Evolutionary conservation across 345 rosid species (phyloP).

Genomic region (Ricinus communis): DNA sequence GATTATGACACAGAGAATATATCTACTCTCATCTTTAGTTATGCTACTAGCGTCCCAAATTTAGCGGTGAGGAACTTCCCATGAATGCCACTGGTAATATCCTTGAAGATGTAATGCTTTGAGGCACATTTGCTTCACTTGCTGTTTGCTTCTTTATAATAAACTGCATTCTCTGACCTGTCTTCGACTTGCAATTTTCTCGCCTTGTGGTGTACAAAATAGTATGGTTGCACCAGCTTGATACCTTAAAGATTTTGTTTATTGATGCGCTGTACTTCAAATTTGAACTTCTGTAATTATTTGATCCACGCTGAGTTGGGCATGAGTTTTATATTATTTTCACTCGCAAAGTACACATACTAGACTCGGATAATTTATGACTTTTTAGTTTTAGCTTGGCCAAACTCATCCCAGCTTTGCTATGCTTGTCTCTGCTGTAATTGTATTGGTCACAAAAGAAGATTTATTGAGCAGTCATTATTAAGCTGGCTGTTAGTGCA

Average conservation of each 20-base stretch:
- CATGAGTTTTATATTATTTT: not conserved
- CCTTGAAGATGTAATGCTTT: slow-evolving; percentile 31
- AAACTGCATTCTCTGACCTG: slow-evolving; percentile 1
- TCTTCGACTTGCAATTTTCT: not conserved
- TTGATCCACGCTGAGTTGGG: not conserved
- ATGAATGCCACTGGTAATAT: slow-evolving; percentile 47
- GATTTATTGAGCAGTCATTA: not conserved
- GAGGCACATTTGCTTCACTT: slow-evolving; percentile 19
- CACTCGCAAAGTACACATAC: not conserved
- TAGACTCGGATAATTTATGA: not conserved
- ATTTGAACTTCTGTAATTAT: not conserved
- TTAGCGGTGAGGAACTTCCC: slow-evolving; percentile 69
- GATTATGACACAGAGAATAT: slow-evolving; percentile 45
- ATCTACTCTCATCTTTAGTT: slow-evolving; percentile 58
- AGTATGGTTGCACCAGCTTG: not conserved
- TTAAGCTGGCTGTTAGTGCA: not conserved
- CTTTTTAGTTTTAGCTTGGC: not conserved
- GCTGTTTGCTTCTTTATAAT: slow-evolving; percentile 24
- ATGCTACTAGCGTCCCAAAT: slow-evolving; percentile 56
- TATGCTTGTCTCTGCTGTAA: not conserved
- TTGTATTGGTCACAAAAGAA: not conserved
- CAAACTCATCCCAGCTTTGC: not conserved
- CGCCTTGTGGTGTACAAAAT: not conserved
- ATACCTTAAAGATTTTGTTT: not conserved
- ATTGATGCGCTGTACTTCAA: not conserved